Conservation (phyloP, 2,329 filamentous ascomycete genomes). For the Dothiorella sarmentorum region DNA sequence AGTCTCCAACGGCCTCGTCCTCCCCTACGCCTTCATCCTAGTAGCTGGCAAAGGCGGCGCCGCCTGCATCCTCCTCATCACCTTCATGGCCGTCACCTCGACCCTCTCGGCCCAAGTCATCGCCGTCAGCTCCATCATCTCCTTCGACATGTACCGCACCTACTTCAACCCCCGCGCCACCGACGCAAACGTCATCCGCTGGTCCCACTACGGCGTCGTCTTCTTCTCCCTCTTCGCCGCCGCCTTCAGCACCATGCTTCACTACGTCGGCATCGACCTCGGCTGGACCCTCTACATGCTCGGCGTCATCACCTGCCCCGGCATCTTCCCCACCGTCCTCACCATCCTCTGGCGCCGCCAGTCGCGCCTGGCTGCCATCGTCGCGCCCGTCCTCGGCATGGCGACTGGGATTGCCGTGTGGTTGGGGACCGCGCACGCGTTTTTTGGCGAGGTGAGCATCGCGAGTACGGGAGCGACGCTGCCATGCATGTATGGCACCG, state of each 20-base stretch:
- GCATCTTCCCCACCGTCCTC: conserved; percentile 53
- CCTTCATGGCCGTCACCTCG: conserved; percentile 44
- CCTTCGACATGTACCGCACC: conserved; percentile 53
- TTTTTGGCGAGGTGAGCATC: conserved; percentile 49
- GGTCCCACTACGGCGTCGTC: conserved; percentile 53
- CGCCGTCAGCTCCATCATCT: conserved; percentile 53
- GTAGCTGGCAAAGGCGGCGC: conserved; percentile 41
- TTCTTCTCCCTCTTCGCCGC: conserved; percentile 52
- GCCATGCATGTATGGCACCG: conserved; percentile 53
- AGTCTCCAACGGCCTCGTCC: conserved; percentile 37
- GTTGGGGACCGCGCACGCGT: conserved; percentile 47
- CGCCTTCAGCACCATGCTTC: conserved; percentile 50
- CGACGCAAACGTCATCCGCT: conserved; percentile 50
- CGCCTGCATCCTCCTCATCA: conserved; percentile 31
- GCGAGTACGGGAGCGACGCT: conserved; percentile 48
- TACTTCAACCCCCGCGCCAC: conserved; percentile 48
- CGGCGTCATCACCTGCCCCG: conserved; percentile 51
- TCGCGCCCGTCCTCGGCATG: conserved; percentile 51
- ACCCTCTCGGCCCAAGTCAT: conserved; percentile 53
- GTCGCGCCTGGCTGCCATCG: conserved; percentile 48
- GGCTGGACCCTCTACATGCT: conserved; percentile 57
- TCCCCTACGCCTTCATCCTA: conserved; percentile 39
- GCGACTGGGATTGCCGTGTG: conserved; percentile 52
- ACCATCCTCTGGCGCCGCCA: conserved; percentile 53
- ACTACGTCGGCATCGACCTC: conserved; percentile 54